Evolutionary conservation across 176 grass and related monocot species (phyloP).

Genomic region (Areca catechu): DNA sequence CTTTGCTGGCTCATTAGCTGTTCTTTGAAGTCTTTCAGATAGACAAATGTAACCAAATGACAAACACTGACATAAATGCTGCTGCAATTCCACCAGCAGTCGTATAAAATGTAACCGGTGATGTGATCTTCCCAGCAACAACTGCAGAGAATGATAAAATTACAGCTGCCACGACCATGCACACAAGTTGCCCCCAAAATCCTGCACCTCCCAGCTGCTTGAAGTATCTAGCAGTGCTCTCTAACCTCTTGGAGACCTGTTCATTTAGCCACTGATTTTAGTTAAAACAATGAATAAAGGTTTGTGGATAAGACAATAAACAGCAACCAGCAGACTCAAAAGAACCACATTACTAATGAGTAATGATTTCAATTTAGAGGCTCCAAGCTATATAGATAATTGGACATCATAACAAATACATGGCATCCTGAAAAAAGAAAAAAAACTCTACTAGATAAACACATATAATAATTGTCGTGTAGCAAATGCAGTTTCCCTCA

Average conservation of each 20-base stretch:
- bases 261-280: constrained; percentile 5
- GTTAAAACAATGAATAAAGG: background rate
- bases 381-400: too few relatives aligned
- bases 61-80: constrained; percentile 94
- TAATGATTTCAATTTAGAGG: too few relatives aligned
- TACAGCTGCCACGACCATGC: constrained; percentile 69
- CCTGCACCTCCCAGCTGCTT: constrained; percentile 83
- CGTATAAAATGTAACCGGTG: constrained; percentile 78
- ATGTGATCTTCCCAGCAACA: constrained; percentile 60
- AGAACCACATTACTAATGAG: background rate
- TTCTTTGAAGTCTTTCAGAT: constrained; percentile 72
- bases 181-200: constrained; percentile 87
- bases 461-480: too few relatives aligned
- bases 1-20: constrained; percentile 78
- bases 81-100: constrained; percentile 66
- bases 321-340: background rate
- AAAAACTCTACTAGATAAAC: too few relatives aligned
- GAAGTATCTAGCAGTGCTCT: constrained; percentile 76
- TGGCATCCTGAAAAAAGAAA: too few relatives aligned
- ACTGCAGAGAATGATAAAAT: constrained; percentile 87
- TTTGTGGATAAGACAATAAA: background rate
- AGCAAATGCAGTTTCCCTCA: too few relatives aligned
- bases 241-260: constrained; percentile 83
- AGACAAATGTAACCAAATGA: constrained; percentile 91
- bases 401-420: too few relatives aligned